Evolutionary conservation across 2,329 filamentous ascomycete species (phyloP).

Genomic region (Aureobasidium melanogenum): DNA sequence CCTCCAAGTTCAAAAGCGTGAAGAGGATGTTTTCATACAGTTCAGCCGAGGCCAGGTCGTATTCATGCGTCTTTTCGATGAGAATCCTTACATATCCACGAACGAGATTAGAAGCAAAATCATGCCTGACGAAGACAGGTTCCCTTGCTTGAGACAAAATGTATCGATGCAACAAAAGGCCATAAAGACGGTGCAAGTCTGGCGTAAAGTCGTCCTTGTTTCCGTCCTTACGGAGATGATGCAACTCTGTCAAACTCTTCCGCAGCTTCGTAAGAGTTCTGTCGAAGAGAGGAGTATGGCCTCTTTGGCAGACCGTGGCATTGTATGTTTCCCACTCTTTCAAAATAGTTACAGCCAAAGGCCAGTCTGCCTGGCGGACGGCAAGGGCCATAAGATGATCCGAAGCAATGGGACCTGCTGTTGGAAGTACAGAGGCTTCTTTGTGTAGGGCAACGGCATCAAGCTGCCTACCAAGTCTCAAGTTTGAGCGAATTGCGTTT

Average conservation of each 20-base stretch:
- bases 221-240: neutral
- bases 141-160: neutral
- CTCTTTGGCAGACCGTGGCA: neutral
- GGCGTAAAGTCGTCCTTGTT: neutral
- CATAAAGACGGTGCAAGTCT: neutral
- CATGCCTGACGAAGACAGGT: neutral
- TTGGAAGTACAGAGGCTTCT: constrained; percentile 24
- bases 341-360: constrained; percentile 25
- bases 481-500: constrained; percentile 35
- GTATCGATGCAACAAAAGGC: neutral
- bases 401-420: constrained; percentile 11
- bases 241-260: neutral
- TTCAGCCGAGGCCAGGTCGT: neutral
- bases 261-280: neutral
- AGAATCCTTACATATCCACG: neutral
- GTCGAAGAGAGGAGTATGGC: neutral
- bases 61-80: neutral
- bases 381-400: neutral
- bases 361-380: constrained; percentile 24
- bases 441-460: constrained; percentile 33
- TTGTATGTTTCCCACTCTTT: neutral
- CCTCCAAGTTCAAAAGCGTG: neutral
- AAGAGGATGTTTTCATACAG: neutral
- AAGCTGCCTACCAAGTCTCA: constrained; percentile 32
- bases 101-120: neutral